Conservation (phyloP, 768 basidiomycete genomes). For the Rhizopogon sp. region DNA sequence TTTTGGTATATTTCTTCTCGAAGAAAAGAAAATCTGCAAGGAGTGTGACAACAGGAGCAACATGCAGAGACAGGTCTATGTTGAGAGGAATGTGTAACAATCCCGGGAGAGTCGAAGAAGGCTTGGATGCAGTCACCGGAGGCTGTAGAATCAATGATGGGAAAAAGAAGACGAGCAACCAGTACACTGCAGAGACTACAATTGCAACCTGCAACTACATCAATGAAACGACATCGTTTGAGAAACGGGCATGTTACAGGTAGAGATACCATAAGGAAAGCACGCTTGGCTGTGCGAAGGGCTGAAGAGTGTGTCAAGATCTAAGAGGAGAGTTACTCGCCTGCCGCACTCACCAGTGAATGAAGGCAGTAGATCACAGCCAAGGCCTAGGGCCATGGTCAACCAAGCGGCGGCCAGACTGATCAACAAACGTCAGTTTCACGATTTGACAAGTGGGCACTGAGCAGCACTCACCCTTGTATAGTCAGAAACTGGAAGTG, state of each 20-base stretch:
- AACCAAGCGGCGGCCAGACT: slow-evolving; percentile 34
- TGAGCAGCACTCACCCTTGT: slow-evolving; percentile 50
- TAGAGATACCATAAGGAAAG: slow-evolving; percentile 56
- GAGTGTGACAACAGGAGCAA: slow-evolving; percentile 51
- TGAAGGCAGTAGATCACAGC: slow-evolving; percentile 37
- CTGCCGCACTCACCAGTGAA: slow-evolving; percentile 24
- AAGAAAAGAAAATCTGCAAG: slow-evolving; percentile 65
- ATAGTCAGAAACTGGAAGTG: slow-evolving; percentile 74
- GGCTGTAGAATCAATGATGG: slow-evolving; percentile 54
- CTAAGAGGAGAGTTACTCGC: background rate
- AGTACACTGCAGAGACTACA: slow-evolving; percentile 60
- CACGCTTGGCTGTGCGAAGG: slow-evolving; percentile 45
- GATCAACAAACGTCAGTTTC: slow-evolving; percentile 6
- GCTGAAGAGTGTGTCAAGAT: background rate
- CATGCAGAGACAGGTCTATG: slow-evolving; percentile 64
- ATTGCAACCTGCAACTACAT: slow-evolving; percentile 31
- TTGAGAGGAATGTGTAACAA: slow-evolving; percentile 41
- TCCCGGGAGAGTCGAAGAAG: slow-evolving; percentile 2
- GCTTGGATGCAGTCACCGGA: background rate
- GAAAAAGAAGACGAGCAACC: slow-evolving; percentile 51
- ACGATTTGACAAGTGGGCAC: background rate
- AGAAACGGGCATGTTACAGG: slow-evolving; percentile 39
- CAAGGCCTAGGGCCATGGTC: slow-evolving; percentile 35
- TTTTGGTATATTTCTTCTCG: slow-evolving; percentile 48
- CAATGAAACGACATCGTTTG: background rate